phyloP scores from a whole-genome alignment of 1,139 yeast genomes.

The Lodderomyces elongisporus region DNA sequence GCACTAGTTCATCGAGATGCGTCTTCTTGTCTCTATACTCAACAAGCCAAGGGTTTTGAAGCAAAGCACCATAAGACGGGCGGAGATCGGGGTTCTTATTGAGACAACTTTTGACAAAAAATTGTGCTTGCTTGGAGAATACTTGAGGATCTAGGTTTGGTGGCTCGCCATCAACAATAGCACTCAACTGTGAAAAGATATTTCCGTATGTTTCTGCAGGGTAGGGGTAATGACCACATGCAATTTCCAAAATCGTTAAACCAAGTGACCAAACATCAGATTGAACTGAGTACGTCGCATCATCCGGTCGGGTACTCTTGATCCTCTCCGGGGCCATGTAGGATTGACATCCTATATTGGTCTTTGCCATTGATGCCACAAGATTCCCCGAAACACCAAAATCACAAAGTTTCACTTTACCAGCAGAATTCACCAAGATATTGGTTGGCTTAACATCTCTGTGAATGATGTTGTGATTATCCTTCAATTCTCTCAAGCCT shows the following conservation, averaged over 20 bases:
- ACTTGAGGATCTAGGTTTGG: slow-evolving; percentile 56
- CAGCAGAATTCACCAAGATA: slow-evolving; percentile 72
- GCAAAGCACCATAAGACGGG: slow-evolving; percentile 73
- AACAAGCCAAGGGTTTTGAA: slow-evolving; percentile 79
- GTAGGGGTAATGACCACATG: slow-evolving; percentile 89
- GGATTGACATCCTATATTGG: slow-evolving; percentile 96
- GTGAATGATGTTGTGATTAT: slow-evolving; percentile 87
- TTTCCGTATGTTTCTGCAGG: slow-evolving; percentile 91
- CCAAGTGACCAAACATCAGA: slow-evolving; percentile 97
- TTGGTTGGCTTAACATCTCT: slow-evolving; percentile 98
- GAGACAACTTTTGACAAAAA: slow-evolving; percentile 75
- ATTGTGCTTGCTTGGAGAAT: slow-evolving; percentile 72
- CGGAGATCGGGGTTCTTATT: slow-evolving; percentile 76
- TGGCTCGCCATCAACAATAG: slow-evolving; percentile 95
- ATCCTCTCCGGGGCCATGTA: slow-evolving; percentile 99
- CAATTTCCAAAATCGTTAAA: slow-evolving; percentile 79
- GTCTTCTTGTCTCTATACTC: slow-evolving; percentile 41
- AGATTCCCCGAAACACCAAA: slow-evolving; percentile 95
- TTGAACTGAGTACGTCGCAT: slow-evolving; percentile 83
- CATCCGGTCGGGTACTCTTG: slow-evolving; percentile 54
- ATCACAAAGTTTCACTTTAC: slow-evolving; percentile 89
- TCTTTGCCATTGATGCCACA: slow-evolving; percentile 92
- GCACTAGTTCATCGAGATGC: slow-evolving; percentile 39
- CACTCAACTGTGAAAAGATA: slow-evolving; percentile 88
- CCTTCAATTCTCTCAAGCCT: slow-evolving; percentile 79